Percentiles rank a stretch among this genome's conserved stretches.
These are phyloP conservation scores for Arabidopsis arenosa DNA, from an alignment of 345 rosid genomes.

Conservation along the genomic window DNA sequence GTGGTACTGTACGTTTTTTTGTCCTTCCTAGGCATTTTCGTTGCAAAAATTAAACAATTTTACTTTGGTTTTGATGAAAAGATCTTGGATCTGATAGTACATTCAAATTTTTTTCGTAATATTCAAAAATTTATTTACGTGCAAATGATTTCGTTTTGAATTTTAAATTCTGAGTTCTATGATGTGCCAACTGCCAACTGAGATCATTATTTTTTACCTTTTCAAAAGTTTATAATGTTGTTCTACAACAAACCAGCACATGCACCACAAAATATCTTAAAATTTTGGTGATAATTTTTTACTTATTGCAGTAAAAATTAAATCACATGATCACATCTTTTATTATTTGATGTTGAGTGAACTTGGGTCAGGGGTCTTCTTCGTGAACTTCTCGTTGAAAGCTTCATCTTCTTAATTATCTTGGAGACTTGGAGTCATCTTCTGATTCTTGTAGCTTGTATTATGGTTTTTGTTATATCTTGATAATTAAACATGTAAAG, in stretches of 20 bases:
- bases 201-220: not conserved
- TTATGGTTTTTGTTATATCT: not conserved
- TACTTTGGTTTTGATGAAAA: conserved; percentile 16
- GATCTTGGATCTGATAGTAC: conserved; percentile 11
- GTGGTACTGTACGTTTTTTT: not conserved
- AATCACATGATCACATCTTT: too few species aligned
- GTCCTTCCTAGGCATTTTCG: not conserved
- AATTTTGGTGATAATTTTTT: not conserved
- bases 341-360: too few species aligned
- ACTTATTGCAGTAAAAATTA: not conserved
- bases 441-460: not conserved
- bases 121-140: not conserved
- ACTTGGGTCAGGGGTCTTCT: too few species aligned
- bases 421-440: not conserved
- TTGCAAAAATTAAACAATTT: not conserved
- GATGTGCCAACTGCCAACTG: not conserved
- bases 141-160: conserved; percentile 30
- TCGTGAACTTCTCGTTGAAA: not conserved
- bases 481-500: too few species aligned
- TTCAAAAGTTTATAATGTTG: not conserved
- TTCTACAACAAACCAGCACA: not conserved
- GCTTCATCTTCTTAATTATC: not conserved
- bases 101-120: not conserved
- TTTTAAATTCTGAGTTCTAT: not conserved
- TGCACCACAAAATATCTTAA: not conserved